Evolutionary conservation across 169 alveolate genomes (phyloP).

Genomic region (Cryptosporidium meleagridis): DNA sequence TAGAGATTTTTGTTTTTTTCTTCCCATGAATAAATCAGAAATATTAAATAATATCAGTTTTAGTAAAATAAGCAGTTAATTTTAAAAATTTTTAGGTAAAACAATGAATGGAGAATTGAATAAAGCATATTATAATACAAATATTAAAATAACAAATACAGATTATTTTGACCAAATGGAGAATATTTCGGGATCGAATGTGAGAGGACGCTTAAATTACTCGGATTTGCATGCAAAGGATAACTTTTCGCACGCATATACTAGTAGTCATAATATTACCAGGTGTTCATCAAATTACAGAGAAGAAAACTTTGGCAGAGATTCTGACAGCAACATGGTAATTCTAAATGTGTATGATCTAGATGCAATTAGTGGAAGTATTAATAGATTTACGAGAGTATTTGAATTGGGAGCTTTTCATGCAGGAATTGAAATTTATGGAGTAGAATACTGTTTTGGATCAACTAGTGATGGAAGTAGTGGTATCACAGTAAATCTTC

Average conservation of each 20-base stretch:
- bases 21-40: no score
- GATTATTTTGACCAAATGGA: constrained; percentile 25
- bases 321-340: constrained; percentile 52
- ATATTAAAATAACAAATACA: background rate
- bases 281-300: background rate
- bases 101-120: background rate
- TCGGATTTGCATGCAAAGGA: background rate
- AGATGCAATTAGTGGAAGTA: constrained; percentile 56
- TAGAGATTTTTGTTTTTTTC: no score
- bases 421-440: constrained; percentile 76
- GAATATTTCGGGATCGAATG: constrained; percentile 22
- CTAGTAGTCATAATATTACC: background rate
- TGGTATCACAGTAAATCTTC: constrained; percentile 68
- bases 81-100: no score
- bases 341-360: constrained; percentile 73
- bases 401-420: constrained; percentile 76
- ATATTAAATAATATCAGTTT: background rate
- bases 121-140: background rate
- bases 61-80: background rate
- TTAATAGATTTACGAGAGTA: constrained; percentile 60
- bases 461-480: constrained; percentile 73
- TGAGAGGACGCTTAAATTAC: background rate
- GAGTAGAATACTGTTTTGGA: constrained; percentile 76
- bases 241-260: background rate
- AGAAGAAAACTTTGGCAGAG: constrained; percentile 16